phyloP scores from a whole-genome alignment of 2,329 filamentous ascomycete species.

The Cladosporium sp. region DNA sequence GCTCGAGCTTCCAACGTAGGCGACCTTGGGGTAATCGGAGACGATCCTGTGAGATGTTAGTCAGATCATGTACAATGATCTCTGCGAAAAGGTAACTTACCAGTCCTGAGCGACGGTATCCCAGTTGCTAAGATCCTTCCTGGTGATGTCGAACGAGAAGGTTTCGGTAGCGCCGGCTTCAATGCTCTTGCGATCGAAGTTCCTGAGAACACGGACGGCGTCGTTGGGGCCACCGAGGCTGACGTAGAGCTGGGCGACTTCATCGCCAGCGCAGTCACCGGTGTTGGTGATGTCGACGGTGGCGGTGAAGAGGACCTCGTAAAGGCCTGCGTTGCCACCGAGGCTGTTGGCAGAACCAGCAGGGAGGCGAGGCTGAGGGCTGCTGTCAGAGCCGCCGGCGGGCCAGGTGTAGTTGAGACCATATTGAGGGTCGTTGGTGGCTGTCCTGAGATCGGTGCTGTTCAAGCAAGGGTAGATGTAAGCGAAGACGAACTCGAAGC shows the following conservation, averaged over 20 bases:
- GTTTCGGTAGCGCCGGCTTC: constrained; percentile 61
- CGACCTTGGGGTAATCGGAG: constrained; percentile 52
- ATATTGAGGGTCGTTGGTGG: constrained; percentile 57
- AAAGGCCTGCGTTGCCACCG: constrained; percentile 60
- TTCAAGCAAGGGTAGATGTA: constrained; percentile 74
- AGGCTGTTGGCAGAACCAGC: constrained; percentile 56
- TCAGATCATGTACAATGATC: not conserved
- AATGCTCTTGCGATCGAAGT: constrained; percentile 75
- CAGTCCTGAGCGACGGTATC: constrained; percentile 77
- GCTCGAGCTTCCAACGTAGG: constrained; percentile 57
- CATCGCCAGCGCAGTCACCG: constrained; percentile 60
- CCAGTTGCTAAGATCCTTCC: constrained; percentile 86
- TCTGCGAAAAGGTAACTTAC: constrained; percentile 32
- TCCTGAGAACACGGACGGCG: constrained; percentile 62
- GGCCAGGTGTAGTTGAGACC: constrained; percentile 59
- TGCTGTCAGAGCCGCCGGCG: constrained; percentile 54
- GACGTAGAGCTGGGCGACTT: constrained; percentile 72
- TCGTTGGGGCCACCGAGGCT: constrained; percentile 75
- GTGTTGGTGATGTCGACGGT: constrained; percentile 68
- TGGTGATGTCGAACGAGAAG: constrained; percentile 66
- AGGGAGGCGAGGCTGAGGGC: constrained; percentile 55
- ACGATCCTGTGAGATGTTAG: constrained; percentile 43
- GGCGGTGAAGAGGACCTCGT: constrained; percentile 65
- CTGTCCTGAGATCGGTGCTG: constrained; percentile 53
- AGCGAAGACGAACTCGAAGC: constrained; percentile 48